phyloP scores from a whole-genome alignment of 176 grass and related monocot species.

The Ananas comosus region DNA sequence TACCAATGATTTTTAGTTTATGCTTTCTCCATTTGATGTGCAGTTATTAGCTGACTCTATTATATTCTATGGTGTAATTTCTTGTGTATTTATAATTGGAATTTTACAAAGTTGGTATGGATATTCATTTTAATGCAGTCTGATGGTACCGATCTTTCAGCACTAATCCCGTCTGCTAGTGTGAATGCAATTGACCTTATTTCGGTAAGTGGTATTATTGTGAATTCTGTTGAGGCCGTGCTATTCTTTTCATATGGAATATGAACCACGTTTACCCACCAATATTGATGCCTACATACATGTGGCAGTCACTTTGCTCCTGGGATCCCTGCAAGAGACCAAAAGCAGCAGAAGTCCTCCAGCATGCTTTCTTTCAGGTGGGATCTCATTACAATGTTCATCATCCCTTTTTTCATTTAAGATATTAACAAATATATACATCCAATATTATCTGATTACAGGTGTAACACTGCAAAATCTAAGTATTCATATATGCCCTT shows the following conservation, averaged over 20 bases:
- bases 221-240: slow-evolving; percentile 9
- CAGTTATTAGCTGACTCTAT: not conserved
- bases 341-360: slow-evolving; percentile 75
- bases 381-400: slow-evolving; percentile 10
- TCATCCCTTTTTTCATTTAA: too few relatives aligned
- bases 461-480: too few relatives aligned
- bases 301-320: slow-evolving; percentile 62
- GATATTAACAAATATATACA: too few relatives aligned
- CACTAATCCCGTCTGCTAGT: slow-evolving; percentile 57
- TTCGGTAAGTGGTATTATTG: slow-evolving; percentile 38
- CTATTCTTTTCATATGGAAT: not conserved
- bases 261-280: not conserved
- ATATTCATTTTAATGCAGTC: slow-evolving; percentile 33
- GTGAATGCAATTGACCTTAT: slow-evolving; percentile 64
- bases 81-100: slow-evolving; percentile 5
- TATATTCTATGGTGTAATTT: not conserved
- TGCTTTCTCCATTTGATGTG: too few relatives aligned
- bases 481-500: too few relatives aligned
- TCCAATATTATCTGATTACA: too few relatives aligned
- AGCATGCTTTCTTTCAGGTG: slow-evolving; percentile 89
- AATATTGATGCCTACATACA: slow-evolving; percentile 3
- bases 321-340: slow-evolving; percentile 94
- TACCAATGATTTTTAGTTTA: too few relatives aligned
- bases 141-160: slow-evolving; percentile 45
- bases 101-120: slow-evolving; percentile 2